Base-by-base conservation (phyloP, 306 rosid species). In the Hippophae rhamnoides region DNA sequence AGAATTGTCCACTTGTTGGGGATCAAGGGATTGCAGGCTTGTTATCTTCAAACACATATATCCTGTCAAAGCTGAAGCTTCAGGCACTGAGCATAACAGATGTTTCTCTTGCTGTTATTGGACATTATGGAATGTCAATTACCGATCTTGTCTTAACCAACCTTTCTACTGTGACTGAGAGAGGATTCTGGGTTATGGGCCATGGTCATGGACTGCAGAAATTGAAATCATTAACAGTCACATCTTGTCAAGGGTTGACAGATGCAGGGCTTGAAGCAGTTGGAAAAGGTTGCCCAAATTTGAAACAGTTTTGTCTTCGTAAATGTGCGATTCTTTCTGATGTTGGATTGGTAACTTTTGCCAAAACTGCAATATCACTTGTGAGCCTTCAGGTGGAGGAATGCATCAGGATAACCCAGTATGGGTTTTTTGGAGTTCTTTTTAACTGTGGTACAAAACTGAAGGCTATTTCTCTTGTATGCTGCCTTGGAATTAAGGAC, bases 121-220 rank as follows among this genome's bases (percentile, higher is more conserved):
- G 99, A 43, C 87, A 79, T 70, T 93, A 93, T 58, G 90, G 99
- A 23, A 62, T 68, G 76, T 74, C 85, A 10, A 76, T 89, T 42
- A 86, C 84, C 0, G 83, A 89, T 76, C 89, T 89, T 49, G 78
- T 58, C 56, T 89, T 93, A 9, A 57, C 70, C 57, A 68, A 66
- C 75, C 95, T 93, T 38, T 74, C 83, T 10, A 74, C 78, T 61
- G 83, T 86, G 44, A 77, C 76, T 9, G 90, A 86, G 87, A 84
- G 76, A 77, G 99, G 99, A 43, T 88, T 93, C 75, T 93, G 95
- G 97, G 81, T 84, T 55, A 86, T 93, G 97, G 95, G 89, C 40
- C 84, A 74, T 65, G 83, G 97, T 55, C 90, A 64, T 55, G 99
- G 89, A 45, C 75, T 93, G 64, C 99, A 86, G 78, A 89, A 84